These are phyloP conservation scores for Didymella lethalis DNA, from an alignment of 2,329 filamentous ascomycete genomes.

Conservation along the genomic window DNA sequence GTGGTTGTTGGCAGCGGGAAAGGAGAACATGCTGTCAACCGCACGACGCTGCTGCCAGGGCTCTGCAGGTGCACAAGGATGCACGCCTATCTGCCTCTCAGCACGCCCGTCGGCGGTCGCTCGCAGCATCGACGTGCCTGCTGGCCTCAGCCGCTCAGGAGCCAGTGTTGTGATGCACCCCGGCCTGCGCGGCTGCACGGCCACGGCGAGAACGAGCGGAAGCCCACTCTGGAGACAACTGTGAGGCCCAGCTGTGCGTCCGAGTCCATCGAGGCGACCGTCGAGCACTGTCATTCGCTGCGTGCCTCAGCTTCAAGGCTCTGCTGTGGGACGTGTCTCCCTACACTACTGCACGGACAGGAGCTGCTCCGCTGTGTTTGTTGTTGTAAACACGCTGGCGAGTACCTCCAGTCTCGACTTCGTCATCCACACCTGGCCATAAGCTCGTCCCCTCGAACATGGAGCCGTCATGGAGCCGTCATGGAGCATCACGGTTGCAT, in stretches of 20 bases:
- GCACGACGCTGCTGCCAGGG: slow-evolving; percentile 18
- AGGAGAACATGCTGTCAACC: neutral
- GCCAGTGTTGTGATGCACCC: slow-evolving; percentile 17
- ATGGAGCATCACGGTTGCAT: slow-evolving; percentile 5
- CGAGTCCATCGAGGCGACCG: slow-evolving; percentile 17
- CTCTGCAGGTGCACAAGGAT: slow-evolving; percentile 7
- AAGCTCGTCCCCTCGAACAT: slow-evolving; percentile 2
- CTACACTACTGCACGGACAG: slow-evolving; percentile 27
- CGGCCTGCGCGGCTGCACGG: slow-evolving; percentile 26
- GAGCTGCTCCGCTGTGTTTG: slow-evolving; percentile 8
- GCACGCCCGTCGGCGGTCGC: neutral
- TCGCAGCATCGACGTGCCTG: slow-evolving; percentile 4
- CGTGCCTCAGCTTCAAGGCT: slow-evolving; percentile 23
- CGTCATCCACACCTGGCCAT: slow-evolving; percentile 13
- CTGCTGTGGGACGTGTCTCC: slow-evolving; percentile 31
- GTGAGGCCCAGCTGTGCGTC: slow-evolving; percentile 28
- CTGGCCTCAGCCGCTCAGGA: neutral
- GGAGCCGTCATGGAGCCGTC: neutral
- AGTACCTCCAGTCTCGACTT: neutral
- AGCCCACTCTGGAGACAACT: slow-evolving; percentile 12
- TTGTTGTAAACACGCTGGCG: slow-evolving; percentile 19
- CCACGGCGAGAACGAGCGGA: slow-evolving; percentile 30
- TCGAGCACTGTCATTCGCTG: slow-evolving; percentile 34
- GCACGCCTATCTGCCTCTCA: slow-evolving; percentile 2
- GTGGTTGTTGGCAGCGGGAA: neutral